phyloP scores from a whole-genome alignment of 176 grass and related monocot species.

The Carex littledalei region DNA sequence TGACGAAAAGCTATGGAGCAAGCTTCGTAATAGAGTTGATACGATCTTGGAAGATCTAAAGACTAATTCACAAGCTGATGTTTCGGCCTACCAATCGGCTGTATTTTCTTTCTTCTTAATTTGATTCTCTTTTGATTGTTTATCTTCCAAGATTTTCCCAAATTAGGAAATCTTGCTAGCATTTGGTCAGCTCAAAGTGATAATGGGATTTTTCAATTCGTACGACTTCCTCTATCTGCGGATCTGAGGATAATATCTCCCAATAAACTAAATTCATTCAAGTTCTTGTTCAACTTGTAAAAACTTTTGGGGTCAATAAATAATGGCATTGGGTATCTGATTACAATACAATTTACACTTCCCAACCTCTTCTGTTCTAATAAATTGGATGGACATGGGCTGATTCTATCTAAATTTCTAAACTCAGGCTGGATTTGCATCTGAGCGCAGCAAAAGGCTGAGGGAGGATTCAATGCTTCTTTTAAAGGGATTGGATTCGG shows the following conservation, averaged over 20 bases:
- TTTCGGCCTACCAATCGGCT: neutral
- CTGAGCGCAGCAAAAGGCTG: slow-evolving; percentile 62
- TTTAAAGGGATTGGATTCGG: slow-evolving; percentile 77
- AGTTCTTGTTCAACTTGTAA: neutral
- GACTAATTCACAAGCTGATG: neutral
- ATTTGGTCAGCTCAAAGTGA: neutral
- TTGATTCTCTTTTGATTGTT: neutral
- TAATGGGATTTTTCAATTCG: neutral
- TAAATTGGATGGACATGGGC: neutral
- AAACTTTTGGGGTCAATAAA: neutral
- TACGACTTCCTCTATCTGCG: neutral
- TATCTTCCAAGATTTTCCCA: neutral
- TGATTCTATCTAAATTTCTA: neutral
- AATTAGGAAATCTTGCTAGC: neutral
- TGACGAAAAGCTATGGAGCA: slow-evolving; percentile 70
- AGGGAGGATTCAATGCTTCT: slow-evolving; percentile 82
- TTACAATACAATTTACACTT: neutral
- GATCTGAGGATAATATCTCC: neutral
- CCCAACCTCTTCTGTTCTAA: neutral
- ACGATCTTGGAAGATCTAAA: slow-evolving; percentile 52
- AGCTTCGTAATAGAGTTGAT: slow-evolving; percentile 70
- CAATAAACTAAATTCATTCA: neutral
- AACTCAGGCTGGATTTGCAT: slow-evolving; percentile 36
- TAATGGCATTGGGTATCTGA: neutral
- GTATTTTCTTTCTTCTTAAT: neutral